Conservation (phyloP, 2,329 filamentous ascomycete species). For the Aotearoamyces nothofagi region DNA sequence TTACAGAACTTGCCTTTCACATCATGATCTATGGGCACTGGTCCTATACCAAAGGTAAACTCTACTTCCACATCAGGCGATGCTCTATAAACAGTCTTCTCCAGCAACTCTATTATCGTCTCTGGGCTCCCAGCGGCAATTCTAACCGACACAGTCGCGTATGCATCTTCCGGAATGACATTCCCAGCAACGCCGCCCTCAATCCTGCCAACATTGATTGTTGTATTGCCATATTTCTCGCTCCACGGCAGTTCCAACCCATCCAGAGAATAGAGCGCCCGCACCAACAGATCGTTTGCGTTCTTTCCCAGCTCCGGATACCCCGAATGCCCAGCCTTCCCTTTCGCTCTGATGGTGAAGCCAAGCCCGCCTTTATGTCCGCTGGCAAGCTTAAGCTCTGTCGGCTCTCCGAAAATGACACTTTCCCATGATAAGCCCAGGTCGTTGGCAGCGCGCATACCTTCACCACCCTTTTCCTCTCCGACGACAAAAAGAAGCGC, state of each 20-base stretch:
- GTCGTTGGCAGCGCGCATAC: constrained; percentile 50
- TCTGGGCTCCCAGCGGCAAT: constrained; percentile 60
- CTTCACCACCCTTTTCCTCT: constrained; percentile 68
- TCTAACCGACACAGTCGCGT: constrained; percentile 54
- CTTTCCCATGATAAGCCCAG: constrained; percentile 40
- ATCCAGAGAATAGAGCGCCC: constrained; percentile 51
- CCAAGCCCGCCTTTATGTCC: constrained; percentile 80
- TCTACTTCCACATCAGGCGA: constrained; percentile 46
- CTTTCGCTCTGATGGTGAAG: constrained; percentile 51
- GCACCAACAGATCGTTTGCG: constrained; percentile 68
- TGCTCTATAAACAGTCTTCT: constrained; percentile 24
- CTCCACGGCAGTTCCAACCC: constrained; percentile 59
- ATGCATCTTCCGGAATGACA: constrained; percentile 66
- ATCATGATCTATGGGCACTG: constrained; percentile 64
- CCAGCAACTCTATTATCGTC: constrained; percentile 39
- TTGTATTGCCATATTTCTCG: constrained; percentile 71
- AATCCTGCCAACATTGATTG: constrained; percentile 70
- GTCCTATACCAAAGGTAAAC: constrained; percentile 56
- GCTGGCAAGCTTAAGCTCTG: constrained; percentile 70
- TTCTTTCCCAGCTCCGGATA: constrained; percentile 84
- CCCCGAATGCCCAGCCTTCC: constrained; percentile 74
- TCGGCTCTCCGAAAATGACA: constrained; percentile 87
- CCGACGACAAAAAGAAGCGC: constrained; percentile 59
- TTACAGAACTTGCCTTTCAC: too few relatives aligned
- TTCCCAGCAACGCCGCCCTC: constrained; percentile 75